Conservation (phyloP, 2,329 filamentous ascomycete species). For the Diplodia mutila region DNA sequence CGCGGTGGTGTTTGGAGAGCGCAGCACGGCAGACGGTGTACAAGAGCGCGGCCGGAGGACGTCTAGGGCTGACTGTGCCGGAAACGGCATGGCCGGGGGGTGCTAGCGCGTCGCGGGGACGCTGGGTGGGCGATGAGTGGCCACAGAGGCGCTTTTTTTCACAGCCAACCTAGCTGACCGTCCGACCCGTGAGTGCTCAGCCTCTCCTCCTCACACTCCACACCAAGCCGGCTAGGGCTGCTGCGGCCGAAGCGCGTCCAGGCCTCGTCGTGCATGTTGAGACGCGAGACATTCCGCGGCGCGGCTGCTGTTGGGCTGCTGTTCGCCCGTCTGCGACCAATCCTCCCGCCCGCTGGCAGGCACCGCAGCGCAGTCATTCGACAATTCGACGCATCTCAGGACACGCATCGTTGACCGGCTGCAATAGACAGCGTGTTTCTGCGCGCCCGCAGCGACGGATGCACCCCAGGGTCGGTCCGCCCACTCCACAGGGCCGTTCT, state of each 20-base stretch:
- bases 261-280: conserved; percentile 12
- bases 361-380: conserved; percentile 19
- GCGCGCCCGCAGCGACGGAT: background rate
- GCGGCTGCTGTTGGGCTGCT: conserved; percentile 1
- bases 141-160: background rate
- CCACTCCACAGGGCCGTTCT: conserved; percentile 17
- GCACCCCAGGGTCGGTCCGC: conserved; percentile 14
- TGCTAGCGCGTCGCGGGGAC: background rate
- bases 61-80: background rate
- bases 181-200: background rate
- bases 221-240: conserved; percentile 16
- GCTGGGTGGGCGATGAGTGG: background rate
- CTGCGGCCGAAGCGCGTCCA: conserved; percentile 20
- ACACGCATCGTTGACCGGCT: conserved; percentile 6
- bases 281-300: conserved; percentile 15
- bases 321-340: background rate
- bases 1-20: conserved; percentile 2
- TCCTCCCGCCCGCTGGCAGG: conserved; percentile 7
- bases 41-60: background rate
- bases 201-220: background rate
- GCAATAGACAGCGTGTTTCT: conserved; percentile 13
- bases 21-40: conserved; percentile 8
- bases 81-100: background rate
- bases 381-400: no score
- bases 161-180: conserved; percentile 22